These are phyloP conservation scores for Linderina pennispora DNA, from an alignment of 192 early-diverging fungal genomes.

Conservation along the genomic window DNA sequence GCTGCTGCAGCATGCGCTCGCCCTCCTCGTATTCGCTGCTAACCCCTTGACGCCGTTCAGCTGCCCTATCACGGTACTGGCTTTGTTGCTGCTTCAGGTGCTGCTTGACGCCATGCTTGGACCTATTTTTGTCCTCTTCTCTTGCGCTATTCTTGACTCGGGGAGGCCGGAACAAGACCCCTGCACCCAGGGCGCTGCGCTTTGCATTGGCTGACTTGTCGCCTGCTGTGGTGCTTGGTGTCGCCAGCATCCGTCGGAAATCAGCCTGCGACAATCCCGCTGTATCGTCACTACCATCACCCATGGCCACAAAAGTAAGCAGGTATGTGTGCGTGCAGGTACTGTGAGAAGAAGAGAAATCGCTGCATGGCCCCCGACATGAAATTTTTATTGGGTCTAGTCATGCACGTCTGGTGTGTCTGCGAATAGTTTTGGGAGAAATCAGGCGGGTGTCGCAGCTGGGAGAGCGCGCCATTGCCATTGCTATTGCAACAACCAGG, in stretches of 20 bases:
- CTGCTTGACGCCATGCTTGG: no score
- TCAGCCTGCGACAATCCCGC: neutral
- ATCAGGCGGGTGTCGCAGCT: no score
- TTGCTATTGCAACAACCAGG: no score
- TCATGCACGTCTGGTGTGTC: neutral
- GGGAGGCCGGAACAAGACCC: no score
- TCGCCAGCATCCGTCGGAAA: neutral
- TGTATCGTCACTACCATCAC: neutral
- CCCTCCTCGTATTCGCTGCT: neutral
- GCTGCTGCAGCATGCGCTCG: neutral
- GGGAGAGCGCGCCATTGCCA: no score
- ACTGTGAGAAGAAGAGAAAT: neutral
- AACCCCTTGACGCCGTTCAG: slow-evolving; percentile 69
- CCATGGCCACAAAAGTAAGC: neutral
- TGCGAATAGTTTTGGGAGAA: no score
- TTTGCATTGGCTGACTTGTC: no score
- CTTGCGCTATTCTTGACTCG: no score
- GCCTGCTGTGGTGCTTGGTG: neutral
- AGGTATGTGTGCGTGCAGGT: neutral
- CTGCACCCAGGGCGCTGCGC: no score
- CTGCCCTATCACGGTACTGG: slow-evolving; percentile 88
- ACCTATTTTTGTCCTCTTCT: no score
- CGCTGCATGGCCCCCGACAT: neutral
- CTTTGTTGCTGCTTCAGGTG: no score
- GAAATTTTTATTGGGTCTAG: neutral